Percentiles rank a stretch among this genome's conserved stretches.
Conservation (phyloP, 2,329 filamentous ascomycete genomes). For the Fusarium sp. region DNA sequence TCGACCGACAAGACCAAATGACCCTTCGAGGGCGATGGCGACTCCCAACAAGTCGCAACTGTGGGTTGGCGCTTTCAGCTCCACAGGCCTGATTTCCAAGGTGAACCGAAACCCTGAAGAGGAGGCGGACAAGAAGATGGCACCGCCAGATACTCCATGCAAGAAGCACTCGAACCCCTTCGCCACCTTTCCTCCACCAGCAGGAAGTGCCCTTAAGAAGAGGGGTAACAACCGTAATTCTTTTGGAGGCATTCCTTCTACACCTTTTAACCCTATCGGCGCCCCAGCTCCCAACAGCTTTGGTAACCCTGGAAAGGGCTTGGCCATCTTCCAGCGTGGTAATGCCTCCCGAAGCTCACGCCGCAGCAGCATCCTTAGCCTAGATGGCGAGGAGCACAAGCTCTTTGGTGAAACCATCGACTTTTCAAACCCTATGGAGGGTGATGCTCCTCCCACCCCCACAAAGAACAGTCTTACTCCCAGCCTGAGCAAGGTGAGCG, state of each 20-base stretch:
- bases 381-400: conserved; percentile 81
- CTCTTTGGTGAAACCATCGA: conserved; percentile 51
- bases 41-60: conserved; percentile 67
- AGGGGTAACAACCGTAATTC: conserved; percentile 73
- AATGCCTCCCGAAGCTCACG: conserved; percentile 58
- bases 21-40: conserved; percentile 47
- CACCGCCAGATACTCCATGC: conserved; percentile 94
- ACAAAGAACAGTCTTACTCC: conserved; percentile 76
- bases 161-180: conserved; percentile 83
- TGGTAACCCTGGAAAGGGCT: conserved; percentile 69
- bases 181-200: conserved; percentile 71
- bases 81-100: conserved; percentile 94
- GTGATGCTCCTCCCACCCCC: conserved; percentile 90
- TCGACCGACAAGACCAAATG: conserved; percentile 50
- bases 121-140: conserved; percentile 67
- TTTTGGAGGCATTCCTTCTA: conserved; percentile 79
- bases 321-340: conserved; percentile 75
- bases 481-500: conserved; percentile 55
- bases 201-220: conserved; percentile 73
- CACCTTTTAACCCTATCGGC: conserved; percentile 78
- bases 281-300: conserved; percentile 60
- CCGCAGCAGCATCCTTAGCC: conserved; percentile 80
- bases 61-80: conserved; percentile 87
- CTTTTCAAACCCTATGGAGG: conserved; percentile 47
- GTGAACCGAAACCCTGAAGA: conserved; percentile 87